Evolutionary conservation across 768 basidiomycete genomes (phyloP), one percentile per base, ranked within the genome.

Genomic region (Royoungia palumana): DNA sequence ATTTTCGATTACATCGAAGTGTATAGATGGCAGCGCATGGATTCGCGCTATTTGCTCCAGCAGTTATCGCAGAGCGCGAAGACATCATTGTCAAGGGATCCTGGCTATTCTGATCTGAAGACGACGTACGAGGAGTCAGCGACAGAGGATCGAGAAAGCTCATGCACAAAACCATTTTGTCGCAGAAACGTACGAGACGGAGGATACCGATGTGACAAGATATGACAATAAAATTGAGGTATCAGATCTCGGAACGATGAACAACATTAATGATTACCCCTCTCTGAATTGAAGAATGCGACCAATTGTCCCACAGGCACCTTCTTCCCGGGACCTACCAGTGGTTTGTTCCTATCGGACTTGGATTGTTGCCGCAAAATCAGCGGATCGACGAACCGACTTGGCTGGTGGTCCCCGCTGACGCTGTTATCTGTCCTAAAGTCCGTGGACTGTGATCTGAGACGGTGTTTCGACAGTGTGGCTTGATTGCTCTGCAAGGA

Each of bases 311-410:
- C 85, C 35, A 92, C 77, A 1, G 86, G 81, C 13, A 87, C 78
- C 70, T 89, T 90, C 45, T 74, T 80, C 36, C 70, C 75, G 4
- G 59, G 43, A 41, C 50, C 72, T 58, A 50, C 55, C 38, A 62
- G 62, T 56, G 68, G 69, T 57, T 69, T 75, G 25, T 14, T 28
- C 54, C 45, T 66, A 57, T 74, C 74, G 45, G 73, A 61, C 59
- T 59, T 76, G 66, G 78, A 77, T 69, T 88, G 85, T 56, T 75
- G 81, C 59, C 89, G 76, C 62, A 85, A 59, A 36, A 85, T 67
- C 39, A 91, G 70, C 38, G 90, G 89, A 61, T 93, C 89, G 17
- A 92, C 81, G 62, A 93, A 93, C 65, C 75, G 81, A 45, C 24
- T 48, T 0, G 51, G 35, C 28, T 40, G 54, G 6, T 27, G 47